Base-by-base conservation (phyloP, 2,329 filamentous ascomycete species). In the Paramyrothecium roridum region DNA sequence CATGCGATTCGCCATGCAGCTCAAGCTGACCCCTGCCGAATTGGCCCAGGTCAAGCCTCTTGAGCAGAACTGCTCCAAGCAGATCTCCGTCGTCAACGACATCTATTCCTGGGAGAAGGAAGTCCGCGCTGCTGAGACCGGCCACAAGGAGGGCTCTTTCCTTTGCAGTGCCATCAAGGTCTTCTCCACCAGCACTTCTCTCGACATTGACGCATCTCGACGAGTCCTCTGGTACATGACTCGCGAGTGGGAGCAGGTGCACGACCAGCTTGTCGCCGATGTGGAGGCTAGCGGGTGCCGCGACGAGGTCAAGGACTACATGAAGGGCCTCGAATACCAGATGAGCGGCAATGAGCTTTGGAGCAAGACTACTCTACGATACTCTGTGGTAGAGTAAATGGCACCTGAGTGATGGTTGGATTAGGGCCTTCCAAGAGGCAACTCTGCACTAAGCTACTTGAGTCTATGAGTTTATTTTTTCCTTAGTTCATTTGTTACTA, bases 71-170 rank as follows among this genome's bases (percentile, higher is more conserved):
- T 71, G 64, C 55, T 59, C 66, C 4, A 70, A 70, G 56, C 74
- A 76, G 48, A 62, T 76, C 47, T 70, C 72, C 2, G 59, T 76
- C 7, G 60, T 77, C 26, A 76, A 76, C 60, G 74, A 77, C 56
- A 75, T 76, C 55, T 71, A 61, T 53, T 70, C 66, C 57, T 76
- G 55, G 47, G 72, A 75, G n/a, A 77, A 77, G 59, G 74, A 76
- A 43, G 13, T 43, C 3, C 26, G 20, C 4, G 52, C 47, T 16
- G 43, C 52, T 21, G 30, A 21, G 19, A 50, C 30, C 21, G 52
- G 52, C 26, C 52, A 54, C 34, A 21, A 50, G 37, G 52, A 54
- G 20, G 48, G 48, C 3, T 4, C 48, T 3, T 26, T 30, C 21
- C 48, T 50, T 50, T 50, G 48, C 26, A 6, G 6, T 3, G 48